phyloP scores from a whole-genome alignment of 331 rosid species.

The Phaseolus coccineus region DNA sequence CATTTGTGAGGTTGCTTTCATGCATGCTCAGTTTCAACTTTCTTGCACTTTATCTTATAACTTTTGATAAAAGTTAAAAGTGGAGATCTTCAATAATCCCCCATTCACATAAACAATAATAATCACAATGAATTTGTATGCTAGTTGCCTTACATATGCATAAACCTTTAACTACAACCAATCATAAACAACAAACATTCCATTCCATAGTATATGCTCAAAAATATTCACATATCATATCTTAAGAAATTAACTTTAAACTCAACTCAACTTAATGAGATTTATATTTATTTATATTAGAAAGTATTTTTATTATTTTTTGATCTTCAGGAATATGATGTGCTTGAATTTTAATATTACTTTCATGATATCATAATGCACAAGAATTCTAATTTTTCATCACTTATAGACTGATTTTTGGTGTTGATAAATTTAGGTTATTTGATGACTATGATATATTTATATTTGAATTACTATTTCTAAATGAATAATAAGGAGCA shows the following conservation, averaged over 20 bases:
- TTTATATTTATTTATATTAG: too few species aligned
- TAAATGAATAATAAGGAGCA: not conserved
- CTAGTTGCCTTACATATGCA: not conserved
- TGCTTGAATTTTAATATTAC: not conserved
- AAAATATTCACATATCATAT: too few species aligned
- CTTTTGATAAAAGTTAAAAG: conserved; percentile 4
- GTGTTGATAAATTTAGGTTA: too few species aligned
- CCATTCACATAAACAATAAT: conserved; percentile 10
- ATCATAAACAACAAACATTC: not conserved
- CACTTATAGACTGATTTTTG: not conserved
- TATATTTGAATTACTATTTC: not conserved
- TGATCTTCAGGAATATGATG: not conserved
- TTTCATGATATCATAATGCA: not conserved
- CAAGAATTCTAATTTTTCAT: too few species aligned
- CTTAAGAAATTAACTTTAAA: not conserved
- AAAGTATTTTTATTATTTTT: too few species aligned
- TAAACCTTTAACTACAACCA: not conserved
- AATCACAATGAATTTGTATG: conserved; percentile 20
- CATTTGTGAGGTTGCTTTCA: conserved; percentile 4
- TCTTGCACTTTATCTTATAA: conserved; percentile 1
- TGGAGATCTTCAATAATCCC: conserved; percentile 23
- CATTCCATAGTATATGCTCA: too few species aligned
- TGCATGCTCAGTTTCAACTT: conserved; percentile 39
- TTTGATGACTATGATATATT: not conserved
- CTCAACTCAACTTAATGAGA: too few species aligned